Evolutionary conservation across 2,329 filamentous ascomycete species (phyloP), one percentile per base, ranked within the genome.

Genomic region (Rutstroemia sp.): DNA sequence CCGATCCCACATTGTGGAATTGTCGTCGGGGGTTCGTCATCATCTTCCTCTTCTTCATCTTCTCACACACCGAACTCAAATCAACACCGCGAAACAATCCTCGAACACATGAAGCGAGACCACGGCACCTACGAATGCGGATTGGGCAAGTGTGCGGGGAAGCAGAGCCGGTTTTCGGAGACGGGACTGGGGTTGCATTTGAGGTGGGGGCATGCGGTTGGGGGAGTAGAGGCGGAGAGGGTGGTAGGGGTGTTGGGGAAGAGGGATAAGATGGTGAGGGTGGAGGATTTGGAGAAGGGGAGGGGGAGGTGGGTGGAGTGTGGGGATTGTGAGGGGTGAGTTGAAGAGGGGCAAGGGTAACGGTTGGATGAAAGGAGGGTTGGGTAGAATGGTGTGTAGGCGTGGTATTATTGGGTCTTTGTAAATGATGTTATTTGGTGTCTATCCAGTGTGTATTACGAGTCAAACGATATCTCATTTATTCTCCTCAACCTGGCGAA

Each of bases 71-170:
- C 23, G 4, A 23, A 23, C 21, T 3, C 3, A 23, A 30, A 47
- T 1, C 7, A 30, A 10, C 2, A 10, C 27, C 6, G 27, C 27
- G 27, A 30, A 10, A 30, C 27, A 8, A 30, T 30, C 8, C 27
- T 30, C 8, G 44, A 48, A 14, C 52, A 54, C 39, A 48, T 54
- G 45, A 30, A 54, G 45, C 48, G 17, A 19, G 42, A 27, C 9
- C 51, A 54, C 19, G 51, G 51, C 5, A 39, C 8, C 6, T 48
- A 39, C 14, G 51, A 54, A 48, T 54, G 51, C 12, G 44, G 17
- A 16, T 27, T 54, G 51, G n/a, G 19, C 3, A 19, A 5, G 21
- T 49, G 30, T 21, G 34, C 5, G 17, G 34, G 14, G 34, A 21
- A 12, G 21, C 47, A 39, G 9, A 49, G 45, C n/a, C 21, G 9